These are phyloP conservation scores for Gnaphalium uliginosum DNA, from an alignment of 129 eudicot species.

Conservation along the genomic window DNA sequence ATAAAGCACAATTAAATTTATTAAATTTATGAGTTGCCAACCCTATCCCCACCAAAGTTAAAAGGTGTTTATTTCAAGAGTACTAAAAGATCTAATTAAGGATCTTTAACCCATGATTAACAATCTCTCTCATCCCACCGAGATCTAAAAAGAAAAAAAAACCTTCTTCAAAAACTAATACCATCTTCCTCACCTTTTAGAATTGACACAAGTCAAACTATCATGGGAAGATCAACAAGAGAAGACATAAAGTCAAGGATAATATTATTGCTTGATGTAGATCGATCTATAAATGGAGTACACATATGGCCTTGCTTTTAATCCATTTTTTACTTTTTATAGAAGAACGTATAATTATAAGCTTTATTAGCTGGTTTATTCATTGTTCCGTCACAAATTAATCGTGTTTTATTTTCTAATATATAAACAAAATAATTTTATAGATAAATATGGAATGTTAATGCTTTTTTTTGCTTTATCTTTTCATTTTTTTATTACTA, in stretches of 20 bases:
- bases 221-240: slow-evolving; percentile 7
- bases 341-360: background rate
- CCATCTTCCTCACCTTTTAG: slow-evolving; percentile 28
- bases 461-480: too few relatives aligned
- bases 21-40: slow-evolving; percentile 8
- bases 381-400: too few relatives aligned
- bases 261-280: slow-evolving; percentile 29
- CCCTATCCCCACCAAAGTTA: slow-evolving; percentile 29
- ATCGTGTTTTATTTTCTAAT: too few relatives aligned
- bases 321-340: background rate
- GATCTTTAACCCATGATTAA: slow-evolving; percentile 38
- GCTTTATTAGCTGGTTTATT: background rate
- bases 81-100: slow-evolving; percentile 33
- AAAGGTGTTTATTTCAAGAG: slow-evolving; percentile 3
- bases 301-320: background rate
- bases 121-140: slow-evolving; percentile 36
- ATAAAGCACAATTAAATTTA: too few relatives aligned
- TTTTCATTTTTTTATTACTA: too few relatives aligned
- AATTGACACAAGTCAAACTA: slow-evolving; percentile 32
- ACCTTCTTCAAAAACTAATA: slow-evolving; percentile 5
- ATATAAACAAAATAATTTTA: too few relatives aligned
- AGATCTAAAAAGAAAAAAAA: slow-evolving; percentile 18
- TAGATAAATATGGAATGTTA: too few relatives aligned
- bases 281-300: slow-evolving; percentile 22
- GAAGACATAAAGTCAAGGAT: slow-evolving; percentile 29